Percentiles rank a stretch among this genome's conserved stretches.
Evolutionary conservation across 2,329 filamentous ascomycete species (phyloP).

Genomic region (Huntiella savannae): DNA sequence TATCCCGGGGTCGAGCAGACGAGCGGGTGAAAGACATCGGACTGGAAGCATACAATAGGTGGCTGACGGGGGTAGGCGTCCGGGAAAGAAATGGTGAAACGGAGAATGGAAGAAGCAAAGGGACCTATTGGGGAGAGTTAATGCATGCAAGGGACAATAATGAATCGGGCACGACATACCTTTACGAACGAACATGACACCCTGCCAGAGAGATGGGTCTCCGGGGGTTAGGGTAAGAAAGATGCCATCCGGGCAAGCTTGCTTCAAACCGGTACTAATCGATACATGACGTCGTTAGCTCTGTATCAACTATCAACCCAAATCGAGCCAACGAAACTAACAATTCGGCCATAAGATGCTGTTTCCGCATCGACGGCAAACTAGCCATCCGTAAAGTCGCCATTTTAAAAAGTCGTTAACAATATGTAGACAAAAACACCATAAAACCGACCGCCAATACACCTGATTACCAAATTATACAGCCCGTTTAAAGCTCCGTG

Average conservation of each 20-base stretch:
- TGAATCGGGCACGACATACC: slow-evolving; percentile 31
- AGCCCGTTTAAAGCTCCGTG: too few relatives aligned
- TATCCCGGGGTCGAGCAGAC: slow-evolving; percentile 88
- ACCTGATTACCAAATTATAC: too few relatives aligned
- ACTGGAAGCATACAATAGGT: slow-evolving; percentile 71
- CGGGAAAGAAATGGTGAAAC: slow-evolving; percentile 80
- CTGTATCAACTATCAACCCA: neutral
- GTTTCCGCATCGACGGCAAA: slow-evolving; percentile 43
- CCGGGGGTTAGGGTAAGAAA: slow-evolving; percentile 72
- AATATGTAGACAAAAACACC: neutral
- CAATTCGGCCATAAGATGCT: slow-evolving; percentile 71
- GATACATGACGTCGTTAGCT: neutral
- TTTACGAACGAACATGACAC: slow-evolving; percentile 78
- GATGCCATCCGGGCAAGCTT: slow-evolving; percentile 67
- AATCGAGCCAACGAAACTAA: slow-evolving; percentile 20
- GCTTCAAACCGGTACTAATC: slow-evolving; percentile 55
- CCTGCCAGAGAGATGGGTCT: slow-evolving; percentile 67
- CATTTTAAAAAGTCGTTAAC: slow-evolving; percentile 19
- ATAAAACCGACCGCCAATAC: too few relatives aligned
- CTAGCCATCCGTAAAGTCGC: slow-evolving; percentile 24
- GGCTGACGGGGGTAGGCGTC: slow-evolving; percentile 59
- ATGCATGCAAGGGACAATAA: neutral
- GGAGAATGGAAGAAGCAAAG: slow-evolving; percentile 69
- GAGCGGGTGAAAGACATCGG: slow-evolving; percentile 87
- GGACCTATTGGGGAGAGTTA: slow-evolving; percentile 39